Percentiles rank a stretch among this genome's conserved stretches.
These are phyloP conservation scores for Venturia pyrina DNA, from an alignment of 2,329 filamentous ascomycete genomes.

Conservation along the genomic window DNA sequence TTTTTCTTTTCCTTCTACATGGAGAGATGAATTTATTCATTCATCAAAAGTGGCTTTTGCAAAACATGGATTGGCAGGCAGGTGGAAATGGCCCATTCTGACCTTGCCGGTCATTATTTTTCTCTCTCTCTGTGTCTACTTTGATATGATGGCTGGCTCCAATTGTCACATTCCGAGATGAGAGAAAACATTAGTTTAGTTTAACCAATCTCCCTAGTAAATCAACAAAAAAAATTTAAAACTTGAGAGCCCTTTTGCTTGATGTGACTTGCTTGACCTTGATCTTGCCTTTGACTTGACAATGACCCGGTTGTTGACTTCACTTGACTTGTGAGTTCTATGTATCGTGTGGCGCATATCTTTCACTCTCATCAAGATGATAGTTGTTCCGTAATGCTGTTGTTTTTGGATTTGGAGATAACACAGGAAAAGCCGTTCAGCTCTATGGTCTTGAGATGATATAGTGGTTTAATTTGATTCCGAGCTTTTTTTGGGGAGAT, in stretches of 20 bases:
- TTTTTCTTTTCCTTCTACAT: not conserved
- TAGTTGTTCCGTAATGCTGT: too few relatives aligned
- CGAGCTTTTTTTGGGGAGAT: too few relatives aligned
- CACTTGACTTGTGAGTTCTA: too few relatives aligned
- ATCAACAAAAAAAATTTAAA: not conserved
- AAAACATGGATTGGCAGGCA: not conserved
- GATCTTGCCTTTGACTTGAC: not conserved
- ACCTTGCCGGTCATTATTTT: not conserved
- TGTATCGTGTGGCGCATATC: too few relatives aligned
- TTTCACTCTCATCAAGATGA: too few relatives aligned
- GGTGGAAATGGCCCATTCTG: not conserved
- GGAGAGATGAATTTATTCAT: not conserved
- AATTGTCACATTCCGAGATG: not conserved
- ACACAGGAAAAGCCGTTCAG: too few relatives aligned
- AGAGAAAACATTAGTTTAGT: not conserved
- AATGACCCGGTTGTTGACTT: too few relatives aligned
- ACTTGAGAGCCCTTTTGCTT: not conserved
- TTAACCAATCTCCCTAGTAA: not conserved
- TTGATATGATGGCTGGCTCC: not conserved
- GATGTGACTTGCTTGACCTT: not conserved
- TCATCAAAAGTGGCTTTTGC: not conserved
- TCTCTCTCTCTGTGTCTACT: not conserved
- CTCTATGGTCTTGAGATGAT: too few relatives aligned
- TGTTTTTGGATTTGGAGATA: too few relatives aligned
- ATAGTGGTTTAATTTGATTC: too few relatives aligned